A percentile compares a stretch with the other conserved stretches of the same genome.
Conservation (phyloP, 1,284 basidiomycete species). For the Moesziomyces parantarcticus region DNA sequence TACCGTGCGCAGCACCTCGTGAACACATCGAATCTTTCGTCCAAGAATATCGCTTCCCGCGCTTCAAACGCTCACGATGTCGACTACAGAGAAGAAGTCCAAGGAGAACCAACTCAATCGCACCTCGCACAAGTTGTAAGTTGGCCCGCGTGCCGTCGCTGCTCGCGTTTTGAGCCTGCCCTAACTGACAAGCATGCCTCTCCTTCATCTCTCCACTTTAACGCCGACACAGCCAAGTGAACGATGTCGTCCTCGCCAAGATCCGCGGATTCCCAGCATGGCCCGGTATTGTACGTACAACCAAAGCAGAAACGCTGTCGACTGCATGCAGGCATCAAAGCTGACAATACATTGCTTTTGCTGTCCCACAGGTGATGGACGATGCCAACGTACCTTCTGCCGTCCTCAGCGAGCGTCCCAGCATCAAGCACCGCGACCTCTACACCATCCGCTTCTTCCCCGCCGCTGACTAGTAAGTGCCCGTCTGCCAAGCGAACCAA, state of each 20-base stretch:
- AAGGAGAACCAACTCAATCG: conserved; percentile 44
- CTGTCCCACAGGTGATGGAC: conserved; percentile 76
- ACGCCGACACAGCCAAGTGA: conserved; percentile 53
- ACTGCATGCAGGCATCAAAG: neutral
- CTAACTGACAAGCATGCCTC: conserved; percentile 3
- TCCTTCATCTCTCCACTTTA: neutral
- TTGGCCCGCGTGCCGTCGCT: neutral
- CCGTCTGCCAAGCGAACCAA: conserved; percentile 4
- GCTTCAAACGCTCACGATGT: conserved; percentile 12
- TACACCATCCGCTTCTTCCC: conserved; percentile 90
- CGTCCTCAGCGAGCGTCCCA: conserved; percentile 78
- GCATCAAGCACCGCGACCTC: conserved; percentile 76
- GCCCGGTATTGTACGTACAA: conserved; percentile 81
- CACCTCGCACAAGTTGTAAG: conserved; percentile 37
- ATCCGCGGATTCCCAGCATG: conserved; percentile 92
- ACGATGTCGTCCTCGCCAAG: conserved; percentile 90
- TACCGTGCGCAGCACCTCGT: neutral
- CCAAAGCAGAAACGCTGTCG: neutral
- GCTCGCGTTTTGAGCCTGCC: neutral
- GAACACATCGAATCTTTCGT: neutral
- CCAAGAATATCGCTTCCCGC: neutral
- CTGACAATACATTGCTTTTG: neutral
- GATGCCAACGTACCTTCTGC: conserved; percentile 74
- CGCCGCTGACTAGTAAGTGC: conserved; percentile 85
- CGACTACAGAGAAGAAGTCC: conserved; percentile 44